Evolutionary conservation across 2,329 filamentous ascomycete species (phyloP).

Genomic region (Botrytis elliptica): DNA sequence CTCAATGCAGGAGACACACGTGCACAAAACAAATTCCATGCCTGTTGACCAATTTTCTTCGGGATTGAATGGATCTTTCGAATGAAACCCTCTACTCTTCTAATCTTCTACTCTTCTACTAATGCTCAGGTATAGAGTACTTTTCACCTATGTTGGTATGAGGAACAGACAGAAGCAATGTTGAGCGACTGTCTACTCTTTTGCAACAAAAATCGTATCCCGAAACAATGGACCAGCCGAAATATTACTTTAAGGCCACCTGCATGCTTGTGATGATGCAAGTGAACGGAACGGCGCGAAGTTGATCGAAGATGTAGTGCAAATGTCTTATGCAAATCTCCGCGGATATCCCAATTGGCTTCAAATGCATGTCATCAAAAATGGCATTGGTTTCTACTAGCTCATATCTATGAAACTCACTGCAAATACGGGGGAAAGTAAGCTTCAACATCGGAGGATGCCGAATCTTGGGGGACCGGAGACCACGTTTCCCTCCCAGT

Average conservation of each 20-base stretch:
- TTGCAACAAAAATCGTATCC: not conserved
- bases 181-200: not conserved
- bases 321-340: not conserved
- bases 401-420: not conserved
- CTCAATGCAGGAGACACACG: not conserved
- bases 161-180: not conserved
- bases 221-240: slow-evolving; percentile 6
- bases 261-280: slow-evolving; percentile 6
- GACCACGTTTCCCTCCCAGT: not conserved
- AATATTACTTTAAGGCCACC: not conserved
- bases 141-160: not conserved
- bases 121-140: not conserved
- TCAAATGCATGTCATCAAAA: not conserved
- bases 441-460: not conserved
- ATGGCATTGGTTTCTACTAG: not conserved
- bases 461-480: not conserved
- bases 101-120: not conserved
- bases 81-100: not conserved
- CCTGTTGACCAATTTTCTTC: not conserved
- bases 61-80: not conserved
- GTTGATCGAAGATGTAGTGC: not conserved
- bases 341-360: not conserved
- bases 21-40: not conserved
- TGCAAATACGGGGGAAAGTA: not conserved
- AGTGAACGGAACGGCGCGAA: not conserved